Base-by-base conservation (phyloP, 2,329 filamentous ascomycete species). In the Aciculosporium take region DNA sequence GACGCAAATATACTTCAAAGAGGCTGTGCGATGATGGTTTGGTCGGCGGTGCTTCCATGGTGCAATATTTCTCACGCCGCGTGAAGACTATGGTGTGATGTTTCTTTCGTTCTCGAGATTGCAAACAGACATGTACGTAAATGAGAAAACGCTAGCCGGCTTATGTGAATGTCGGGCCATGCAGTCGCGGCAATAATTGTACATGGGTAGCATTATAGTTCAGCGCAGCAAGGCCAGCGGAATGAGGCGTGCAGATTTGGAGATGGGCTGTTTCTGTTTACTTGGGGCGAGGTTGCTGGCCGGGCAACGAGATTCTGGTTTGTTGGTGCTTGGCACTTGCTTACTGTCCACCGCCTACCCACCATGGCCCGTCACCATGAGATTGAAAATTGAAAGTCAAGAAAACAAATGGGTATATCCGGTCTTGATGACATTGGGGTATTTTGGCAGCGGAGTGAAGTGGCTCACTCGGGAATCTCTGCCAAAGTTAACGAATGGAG, bases 1-100 rank as follows among this genome's bases (percentile, higher is more conserved):
- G 68, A 37, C 89, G 84, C 31, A 96, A 72, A 56, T 84, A 95
- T 43, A 96, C 89, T 62, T 95, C 81, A 59, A 96, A 96, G 29
- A 95, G 75, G 46, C 74, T 76, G 45, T 64, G 62, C 13, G 60
- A 57, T 33, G 56, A 30, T 13, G 48, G 23, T 15, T 34, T 40
- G 31, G 41, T 29, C 12, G 40, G 24, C 43, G 50, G 48, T 40
- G 57, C 49, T 45, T 68, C 64, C 65, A 68, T 68, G 42, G 41
- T 52, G 23, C 13, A 21, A 10, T 33, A 5, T 30, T 17, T n/a
- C n/a, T 24, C 18, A 18, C 7, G n/a, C 18, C 21, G 37, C 20
- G 27, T 9, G 7, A 28, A 9, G 15, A 4, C 8, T 4, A 23
- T 39, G 6, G 25, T 12, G 20, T 6, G n/a, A 29, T 34, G 23